Base-by-base conservation (phyloP, 2,329 filamentous ascomycete species). In the Colletotrichum spinosum region DNA sequence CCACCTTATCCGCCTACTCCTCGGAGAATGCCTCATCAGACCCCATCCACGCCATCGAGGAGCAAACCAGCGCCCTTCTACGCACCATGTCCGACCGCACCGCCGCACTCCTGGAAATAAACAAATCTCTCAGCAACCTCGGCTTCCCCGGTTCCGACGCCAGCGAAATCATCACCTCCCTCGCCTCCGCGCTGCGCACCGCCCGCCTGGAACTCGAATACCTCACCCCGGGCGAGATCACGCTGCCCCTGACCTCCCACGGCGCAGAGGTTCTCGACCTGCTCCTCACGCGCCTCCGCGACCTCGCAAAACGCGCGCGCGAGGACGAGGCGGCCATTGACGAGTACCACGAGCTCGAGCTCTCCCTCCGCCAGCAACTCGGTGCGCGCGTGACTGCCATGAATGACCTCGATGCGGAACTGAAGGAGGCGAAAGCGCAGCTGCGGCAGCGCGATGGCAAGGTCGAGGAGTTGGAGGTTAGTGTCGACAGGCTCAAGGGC, bases 141-240 rank as follows among this genome's bases (percentile, higher is more conserved):
- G 86, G 86, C 6, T 89, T 89, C 68, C 72, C 77, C 0, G 82
- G 83, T 1, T 67, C 69, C 7, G 82, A 86, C 65, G 80, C 82
- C 0, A 60, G 75, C n/a, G 81, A 83, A n/a, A 81, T 85, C 61
- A 71, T 89, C 8, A 67, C 77, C 2, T 79, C 82, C 0, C 79
- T 90, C 11, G 73, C 79, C 0, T 67, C 77, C 2, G 80, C 83
- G 2, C 85, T 90, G 75, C 84, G 87, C 17, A 74, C 83, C 2
- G 87, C 87, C 1, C 82, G 88, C 1, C 76, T 89, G 0, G 87
- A 90, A 69, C 81, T 90, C 2, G 88, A 90, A 72, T 89, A 89
- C 70, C 79, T 89, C 17, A 85, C 82, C 0, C 87, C 87, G 0
- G 87, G 87, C 6, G 87, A 90, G 71, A 77, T 84, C n/a, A 70